Base-by-base conservation (phyloP, 1,284 basidiomycete genomes). In the Malassezia caprae region DNA sequence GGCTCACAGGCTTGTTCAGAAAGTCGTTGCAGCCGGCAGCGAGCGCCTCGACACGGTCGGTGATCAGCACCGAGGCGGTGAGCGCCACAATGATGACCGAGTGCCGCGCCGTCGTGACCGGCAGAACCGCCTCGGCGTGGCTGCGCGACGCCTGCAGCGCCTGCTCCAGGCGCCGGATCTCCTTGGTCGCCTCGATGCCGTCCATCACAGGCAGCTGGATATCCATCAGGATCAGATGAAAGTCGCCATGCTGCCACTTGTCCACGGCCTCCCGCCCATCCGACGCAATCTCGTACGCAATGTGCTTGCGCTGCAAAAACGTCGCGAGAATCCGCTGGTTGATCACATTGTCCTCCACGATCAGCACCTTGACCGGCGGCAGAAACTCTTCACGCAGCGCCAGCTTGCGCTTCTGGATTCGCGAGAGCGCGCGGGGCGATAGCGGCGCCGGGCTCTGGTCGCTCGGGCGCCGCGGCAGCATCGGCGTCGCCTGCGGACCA, bases 161-260 rank as follows among this genome's bases (percentile, higher is more conserved):
- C 61, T 84, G 82, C 76, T 98, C 93, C 47, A 93, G 77, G 59
- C 84, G 82, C 45, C 94, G 82, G 56, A 99, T 99, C 75, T 93
- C 88, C 68, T 90, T 91, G 0, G 94, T 98, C 2, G 94, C 94
- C 71, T 88, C 83, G 47, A 98, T 96, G 24, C 94, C 94, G 75
- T 94, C 88, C 87, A 96, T 96, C 63, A 96, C 86, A 6, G 94
- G 94, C 81, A 99, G 88, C 78, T 96, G 93, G 59, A 99, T 96
- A 77, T 99, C 94, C 94, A 99, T 99, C 89, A 99, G 77, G 58
- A 99, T 96, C 50, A 98, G 79, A 78, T 99, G 93, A 76, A 96
- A 99, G 40, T 82, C 84, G 10, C 94, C 94, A 8, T 83, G 86
- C 60, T 82, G 82, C 91, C 94, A 99, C 76, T 96, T 96, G 63